These are phyloP conservation scores for Calocybe cyanea DNA, from an alignment of 768 basidiomycete species.

Conservation along the genomic window DNA sequence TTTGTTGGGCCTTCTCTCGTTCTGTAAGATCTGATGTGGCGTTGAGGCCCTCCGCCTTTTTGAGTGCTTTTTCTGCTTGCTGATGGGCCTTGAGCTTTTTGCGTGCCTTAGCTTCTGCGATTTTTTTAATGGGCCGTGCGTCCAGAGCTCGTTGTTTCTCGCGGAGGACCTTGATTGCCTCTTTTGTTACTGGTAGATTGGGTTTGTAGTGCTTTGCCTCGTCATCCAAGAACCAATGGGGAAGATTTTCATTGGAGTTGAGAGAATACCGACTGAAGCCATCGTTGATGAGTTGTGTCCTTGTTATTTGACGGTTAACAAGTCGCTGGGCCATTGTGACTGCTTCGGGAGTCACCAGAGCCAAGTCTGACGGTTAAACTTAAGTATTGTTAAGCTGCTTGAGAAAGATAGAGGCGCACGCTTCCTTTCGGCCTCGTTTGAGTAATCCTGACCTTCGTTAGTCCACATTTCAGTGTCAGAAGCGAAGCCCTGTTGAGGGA, in stretches of 20 bases:
- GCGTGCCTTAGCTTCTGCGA: conserved; percentile 96
- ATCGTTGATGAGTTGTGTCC: conserved; percentile 86
- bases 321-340: conserved; percentile 88
- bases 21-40: conserved; percentile 89
- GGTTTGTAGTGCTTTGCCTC: conserved; percentile 90
- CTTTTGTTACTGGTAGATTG: conserved; percentile 96
- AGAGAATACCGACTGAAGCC: conserved; percentile 95
- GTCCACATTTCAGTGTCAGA: conserved; percentile 71
- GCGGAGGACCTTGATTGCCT: conserved; percentile 80
- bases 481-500: conserved; percentile 59
- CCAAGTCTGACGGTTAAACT: conserved; percentile 44
- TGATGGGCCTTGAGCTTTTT: conserved; percentile 90
- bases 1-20: conserved; percentile 89
- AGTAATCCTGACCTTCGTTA: conserved; percentile 67
- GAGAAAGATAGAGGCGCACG: conserved; percentile 38
- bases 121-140: conserved; percentile 97
- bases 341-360: conserved; percentile 84
- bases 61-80: conserved; percentile 86
- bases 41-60: conserved; percentile 93
- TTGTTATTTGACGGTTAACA: conserved; percentile 86
- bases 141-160: conserved; percentile 92
- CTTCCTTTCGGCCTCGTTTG: conserved; percentile 58
- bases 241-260: conserved; percentile 87
- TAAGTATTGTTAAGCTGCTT: conserved; percentile 1
- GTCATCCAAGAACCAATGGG: conserved; percentile 96